phyloP scores from a whole-genome alignment of 768 basidiomycete species.

The Glaciozyma antarctica region DNA sequence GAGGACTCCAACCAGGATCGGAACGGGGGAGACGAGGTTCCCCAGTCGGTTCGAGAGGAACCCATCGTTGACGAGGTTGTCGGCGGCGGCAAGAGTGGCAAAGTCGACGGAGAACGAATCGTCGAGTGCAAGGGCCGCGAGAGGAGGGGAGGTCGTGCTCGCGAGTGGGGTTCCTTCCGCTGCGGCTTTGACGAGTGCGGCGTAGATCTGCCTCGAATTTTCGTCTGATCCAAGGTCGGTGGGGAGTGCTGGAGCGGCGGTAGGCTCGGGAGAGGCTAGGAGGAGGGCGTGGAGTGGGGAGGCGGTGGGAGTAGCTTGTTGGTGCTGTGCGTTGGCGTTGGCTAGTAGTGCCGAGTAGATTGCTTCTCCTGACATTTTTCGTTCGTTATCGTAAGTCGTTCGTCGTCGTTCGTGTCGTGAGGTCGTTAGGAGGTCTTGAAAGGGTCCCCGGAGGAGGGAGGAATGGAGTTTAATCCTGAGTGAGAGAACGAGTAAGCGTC shows the following conservation, averaged over 20 bases:
- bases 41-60: slow-evolving; percentile 19
- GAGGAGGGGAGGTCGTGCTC: neutral
- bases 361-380: neutral
- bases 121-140: neutral
- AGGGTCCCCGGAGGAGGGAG: too few species aligned
- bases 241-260: neutral
- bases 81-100: neutral
- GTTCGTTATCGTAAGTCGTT: neutral
- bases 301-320: neutral
- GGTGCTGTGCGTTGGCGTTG: neutral
- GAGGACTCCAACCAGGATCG: slow-evolving; percentile 12
- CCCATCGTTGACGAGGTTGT: neutral
- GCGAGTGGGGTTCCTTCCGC: neutral
- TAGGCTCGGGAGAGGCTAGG: neutral
- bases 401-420: slow-evolving; percentile 1
- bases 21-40: slow-evolving; percentile 1
- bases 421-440: neutral
- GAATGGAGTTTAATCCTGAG: too few species aligned
- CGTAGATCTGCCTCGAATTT: slow-evolving; percentile 6
- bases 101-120: neutral
- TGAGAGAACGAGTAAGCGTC: too few species aligned
- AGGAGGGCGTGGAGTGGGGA: neutral
- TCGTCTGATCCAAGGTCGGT: neutral
- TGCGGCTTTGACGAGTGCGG: slow-evolving; percentile 6
- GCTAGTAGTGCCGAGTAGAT: neutral